phyloP scores from a whole-genome alignment of 257 asterid species.

The Solanum chiquidenum region DNA sequence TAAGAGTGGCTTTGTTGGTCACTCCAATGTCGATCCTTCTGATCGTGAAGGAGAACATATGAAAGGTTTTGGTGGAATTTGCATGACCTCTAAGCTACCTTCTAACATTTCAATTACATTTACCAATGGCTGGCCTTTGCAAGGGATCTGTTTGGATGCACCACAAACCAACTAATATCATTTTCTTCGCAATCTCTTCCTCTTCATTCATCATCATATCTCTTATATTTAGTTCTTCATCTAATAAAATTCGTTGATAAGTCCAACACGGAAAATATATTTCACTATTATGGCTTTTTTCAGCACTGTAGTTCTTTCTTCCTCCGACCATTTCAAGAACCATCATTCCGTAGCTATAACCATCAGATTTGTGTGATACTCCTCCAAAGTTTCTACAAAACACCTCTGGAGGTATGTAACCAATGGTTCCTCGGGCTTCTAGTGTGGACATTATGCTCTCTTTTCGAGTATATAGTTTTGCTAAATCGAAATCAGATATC shows the following conservation, averaged over 20 bases:
- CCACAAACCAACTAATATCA: slow-evolving; percentile 16
- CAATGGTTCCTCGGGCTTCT: slow-evolving; percentile 9
- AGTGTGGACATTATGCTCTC: slow-evolving; percentile 3
- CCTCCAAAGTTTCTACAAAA: slow-evolving; percentile 2
- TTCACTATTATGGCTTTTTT: background rate
- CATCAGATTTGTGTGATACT: slow-evolving; percentile 14
- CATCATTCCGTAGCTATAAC: background rate
- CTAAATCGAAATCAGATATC: slow-evolving; percentile 16
- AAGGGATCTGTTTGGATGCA: slow-evolving; percentile 7
- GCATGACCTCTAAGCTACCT: background rate
- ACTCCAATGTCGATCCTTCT: background rate
- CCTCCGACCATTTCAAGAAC: slow-evolving; percentile 17
- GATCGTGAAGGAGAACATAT: background rate
- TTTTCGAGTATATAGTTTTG: slow-evolving; percentile 3
- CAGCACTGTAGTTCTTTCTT: background rate
- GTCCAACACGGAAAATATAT: slow-evolving; percentile 13
- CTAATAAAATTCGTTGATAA: background rate
- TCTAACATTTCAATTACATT: slow-evolving; percentile 13
- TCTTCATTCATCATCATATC: background rate
- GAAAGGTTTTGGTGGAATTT: slow-evolving; percentile 12
- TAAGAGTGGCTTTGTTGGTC: background rate
- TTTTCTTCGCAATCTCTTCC: background rate
- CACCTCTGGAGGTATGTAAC: slow-evolving; percentile 21
- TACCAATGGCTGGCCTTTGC: slow-evolving; percentile 5
- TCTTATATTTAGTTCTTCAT: background rate